Percentiles rank a stretch among this genome's conserved stretches.
Evolutionary conservation across 1,284 basidiomycete species (phyloP).

Genomic region (Porogramme epimiltina): DNA sequence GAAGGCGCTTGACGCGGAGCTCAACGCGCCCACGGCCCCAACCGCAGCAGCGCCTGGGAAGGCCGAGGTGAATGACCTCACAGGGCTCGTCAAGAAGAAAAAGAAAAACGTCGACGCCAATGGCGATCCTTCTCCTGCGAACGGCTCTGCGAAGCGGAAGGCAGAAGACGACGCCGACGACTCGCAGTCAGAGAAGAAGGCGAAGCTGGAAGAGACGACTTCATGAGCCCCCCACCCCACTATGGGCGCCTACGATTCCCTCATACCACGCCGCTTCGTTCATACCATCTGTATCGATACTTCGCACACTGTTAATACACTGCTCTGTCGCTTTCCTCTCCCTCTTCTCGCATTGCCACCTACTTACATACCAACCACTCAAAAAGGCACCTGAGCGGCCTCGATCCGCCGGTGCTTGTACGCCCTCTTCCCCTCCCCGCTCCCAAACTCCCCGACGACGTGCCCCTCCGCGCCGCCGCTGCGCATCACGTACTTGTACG

Average conservation of each 20-base stretch:
- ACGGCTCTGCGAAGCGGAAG: conserved; percentile 60
- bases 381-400: conserved; percentile 53
- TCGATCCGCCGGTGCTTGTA: conserved; percentile 73
- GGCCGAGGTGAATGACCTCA: conserved; percentile 75
- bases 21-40: conserved; percentile 44
- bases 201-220: conserved; percentile 49
- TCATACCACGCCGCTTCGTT: neutral
- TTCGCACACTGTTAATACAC: conserved; percentile 12
- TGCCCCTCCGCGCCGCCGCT: conserved; percentile 77
- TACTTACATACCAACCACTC: neutral
- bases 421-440: conserved; percentile 68
- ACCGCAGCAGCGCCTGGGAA: conserved; percentile 27
- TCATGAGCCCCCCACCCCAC: conserved; percentile 19
- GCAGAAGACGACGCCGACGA: conserved; percentile 57
- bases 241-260: neutral
- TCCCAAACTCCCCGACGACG: conserved; percentile 79
- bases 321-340: neutral
- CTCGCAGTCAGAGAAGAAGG: conserved; percentile 62
- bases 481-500: conserved; percentile 91
- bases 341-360: neutral
- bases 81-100: conserved; percentile 84
- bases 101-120: conserved; percentile 56
- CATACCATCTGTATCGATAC: conserved; percentile 22
- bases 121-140: conserved; percentile 27
- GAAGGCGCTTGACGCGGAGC: conserved; percentile 68